These are phyloP conservation scores for Xylaria scruposa DNA, from an alignment of 495 filamentous ascomycete genomes.

Conservation along the genomic window DNA sequence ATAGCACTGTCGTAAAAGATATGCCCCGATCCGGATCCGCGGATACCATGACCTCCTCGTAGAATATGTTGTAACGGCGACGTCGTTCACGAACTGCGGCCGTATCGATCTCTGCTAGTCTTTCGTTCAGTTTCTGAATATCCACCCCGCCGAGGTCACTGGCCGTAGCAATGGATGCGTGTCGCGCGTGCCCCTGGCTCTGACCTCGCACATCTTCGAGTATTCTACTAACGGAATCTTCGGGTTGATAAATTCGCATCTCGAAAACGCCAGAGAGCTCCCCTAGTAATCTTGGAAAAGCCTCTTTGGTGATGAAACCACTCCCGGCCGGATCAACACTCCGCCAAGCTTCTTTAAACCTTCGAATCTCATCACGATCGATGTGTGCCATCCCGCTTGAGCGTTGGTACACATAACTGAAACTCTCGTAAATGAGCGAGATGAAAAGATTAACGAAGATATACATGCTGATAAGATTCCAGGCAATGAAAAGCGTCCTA, in stretches of 20 bases:
- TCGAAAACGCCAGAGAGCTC: conserved; percentile 94
- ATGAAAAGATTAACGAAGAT: conserved; percentile 99
- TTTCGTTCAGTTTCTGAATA: conserved; percentile 73
- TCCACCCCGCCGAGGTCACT: conserved; percentile 71
- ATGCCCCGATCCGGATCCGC: conserved; percentile 88
- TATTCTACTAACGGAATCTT: conserved; percentile 82
- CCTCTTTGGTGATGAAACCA: conserved; percentile 89
- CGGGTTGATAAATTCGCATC: conserved; percentile 94
- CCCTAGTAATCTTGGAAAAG: conserved; percentile 86
- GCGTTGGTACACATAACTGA: conserved; percentile 98
- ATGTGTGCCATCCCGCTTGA: conserved; percentile 85
- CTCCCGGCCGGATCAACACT: conserved; percentile 90
- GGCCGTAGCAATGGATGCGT: conserved; percentile 59
- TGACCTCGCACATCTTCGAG: conserved; percentile 76
- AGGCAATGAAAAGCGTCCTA: conserved; percentile 84
- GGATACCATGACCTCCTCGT: conserved; percentile 94
- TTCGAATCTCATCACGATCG: conserved; percentile 88
- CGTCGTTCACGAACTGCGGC: conserved; percentile 73
- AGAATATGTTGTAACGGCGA: conserved; percentile 86
- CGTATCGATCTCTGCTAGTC: conserved; percentile 78
- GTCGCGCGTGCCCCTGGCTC: conserved; percentile 57
- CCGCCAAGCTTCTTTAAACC: conserved; percentile 99
- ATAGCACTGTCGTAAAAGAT: conserved; percentile 89
- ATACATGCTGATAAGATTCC: conserved; percentile 99
- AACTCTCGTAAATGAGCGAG: conserved; percentile 98